Evolutionary conservation across 2,329 filamentous ascomycete species (phyloP).

Genomic region (Ophiobolus disseminans): DNA sequence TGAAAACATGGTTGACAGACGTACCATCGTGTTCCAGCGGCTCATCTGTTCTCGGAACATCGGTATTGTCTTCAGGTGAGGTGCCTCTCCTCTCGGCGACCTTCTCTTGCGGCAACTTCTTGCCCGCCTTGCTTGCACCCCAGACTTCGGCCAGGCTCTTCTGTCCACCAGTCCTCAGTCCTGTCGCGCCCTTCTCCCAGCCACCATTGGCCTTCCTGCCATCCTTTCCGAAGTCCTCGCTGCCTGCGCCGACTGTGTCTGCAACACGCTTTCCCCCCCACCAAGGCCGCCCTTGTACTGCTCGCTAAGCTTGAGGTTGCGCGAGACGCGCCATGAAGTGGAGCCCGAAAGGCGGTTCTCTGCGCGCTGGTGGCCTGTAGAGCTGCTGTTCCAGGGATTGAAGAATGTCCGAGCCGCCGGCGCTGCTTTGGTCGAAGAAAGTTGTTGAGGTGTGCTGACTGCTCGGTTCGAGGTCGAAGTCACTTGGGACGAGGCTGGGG

Average conservation of each 20-base stretch:
- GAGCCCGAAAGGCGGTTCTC: constrained; percentile 69
- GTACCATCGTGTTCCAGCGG: not conserved
- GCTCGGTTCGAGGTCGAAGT: constrained; percentile 9
- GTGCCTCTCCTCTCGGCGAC: not conserved
- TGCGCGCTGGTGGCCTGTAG: constrained; percentile 79
- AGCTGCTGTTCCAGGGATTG: constrained; percentile 75
- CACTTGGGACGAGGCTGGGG: constrained; percentile 19
- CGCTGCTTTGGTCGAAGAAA: constrained; percentile 12
- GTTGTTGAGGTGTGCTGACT: constrained; percentile 4
- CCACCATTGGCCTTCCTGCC: constrained; percentile 60
- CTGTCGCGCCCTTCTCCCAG: constrained; percentile 57
- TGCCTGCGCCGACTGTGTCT: constrained; percentile 71
- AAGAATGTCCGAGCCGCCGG: constrained; percentile 52
- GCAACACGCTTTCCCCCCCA: constrained; percentile 66
- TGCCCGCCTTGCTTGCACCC: constrained; percentile 28
- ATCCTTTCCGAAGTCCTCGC: constrained; percentile 61
- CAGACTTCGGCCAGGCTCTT: constrained; percentile 39
- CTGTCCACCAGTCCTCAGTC: constrained; percentile 57
- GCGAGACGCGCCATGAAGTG: constrained; percentile 74
- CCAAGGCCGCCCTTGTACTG: constrained; percentile 69
- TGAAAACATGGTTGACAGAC: not conserved
- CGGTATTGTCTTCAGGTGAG: not conserved
- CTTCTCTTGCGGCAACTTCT: constrained; percentile 12
- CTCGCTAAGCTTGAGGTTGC: constrained; percentile 70
- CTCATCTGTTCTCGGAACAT: not conserved